Conservation (phyloP, 75 land plant species). For the Adiantum capillusveneris region DNA sequence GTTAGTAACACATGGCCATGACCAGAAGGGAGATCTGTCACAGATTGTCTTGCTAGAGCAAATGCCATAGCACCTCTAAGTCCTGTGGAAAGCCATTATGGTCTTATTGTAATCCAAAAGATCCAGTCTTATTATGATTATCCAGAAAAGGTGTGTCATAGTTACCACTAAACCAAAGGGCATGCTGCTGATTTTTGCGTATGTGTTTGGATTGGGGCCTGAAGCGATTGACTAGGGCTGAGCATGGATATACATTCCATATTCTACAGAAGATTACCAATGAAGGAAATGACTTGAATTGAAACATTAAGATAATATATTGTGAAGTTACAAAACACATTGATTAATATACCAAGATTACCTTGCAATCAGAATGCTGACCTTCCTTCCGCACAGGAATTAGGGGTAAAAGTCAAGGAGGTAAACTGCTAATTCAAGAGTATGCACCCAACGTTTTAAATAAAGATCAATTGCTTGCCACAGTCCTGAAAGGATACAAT, state of each 20-base stretch:
- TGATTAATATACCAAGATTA: too few species aligned
- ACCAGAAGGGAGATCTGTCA: slow-evolving; percentile 20
- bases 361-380: slow-evolving; percentile 35
- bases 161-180: slow-evolving; percentile 27
- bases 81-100: slow-evolving; percentile 4
- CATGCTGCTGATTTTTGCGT: slow-evolving; percentile 26
- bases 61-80: slow-evolving; percentile 36
- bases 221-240: slow-evolving; percentile 16
- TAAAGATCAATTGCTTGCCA: too few species aligned
- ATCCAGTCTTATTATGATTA: too few species aligned
- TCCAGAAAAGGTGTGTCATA: too few species aligned
- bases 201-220: slow-evolving; percentile 16
- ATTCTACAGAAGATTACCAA: slow-evolving; percentile 4
- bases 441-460: too few species aligned
- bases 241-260: slow-evolving; percentile 25
- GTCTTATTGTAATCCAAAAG: not conserved
- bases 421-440: too few species aligned
- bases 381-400: not conserved
- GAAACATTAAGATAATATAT: too few species aligned
- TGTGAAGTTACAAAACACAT: too few species aligned
- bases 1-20: slow-evolving; percentile 26
- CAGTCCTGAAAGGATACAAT: slow-evolving; percentile 39
- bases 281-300: too few species aligned
- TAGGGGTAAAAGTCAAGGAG: not conserved
- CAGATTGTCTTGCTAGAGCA: slow-evolving; percentile 35